Conservation (phyloP, 192 early-diverging fungal species). For the Rhizophagus clarus region DNA sequence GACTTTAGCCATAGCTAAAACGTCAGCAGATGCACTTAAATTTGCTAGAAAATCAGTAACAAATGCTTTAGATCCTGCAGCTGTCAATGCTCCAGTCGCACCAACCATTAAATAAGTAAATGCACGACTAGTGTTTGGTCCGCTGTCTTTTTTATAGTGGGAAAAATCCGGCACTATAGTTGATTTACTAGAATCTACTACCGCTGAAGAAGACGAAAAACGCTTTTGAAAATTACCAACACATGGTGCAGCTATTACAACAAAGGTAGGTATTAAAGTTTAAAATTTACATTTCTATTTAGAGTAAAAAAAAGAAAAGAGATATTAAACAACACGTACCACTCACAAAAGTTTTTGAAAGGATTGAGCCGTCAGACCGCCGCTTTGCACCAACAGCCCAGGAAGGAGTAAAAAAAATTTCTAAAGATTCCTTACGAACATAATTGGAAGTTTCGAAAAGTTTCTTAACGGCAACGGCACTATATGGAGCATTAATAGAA, state of each 20-base stretch:
- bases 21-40: conserved; percentile 97
- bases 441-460: conserved; percentile 45
- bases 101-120: conserved; percentile 96
- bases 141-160: conserved; percentile 71
- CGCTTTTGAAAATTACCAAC: conserved; percentile 26
- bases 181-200: conserved; percentile 58
- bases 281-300: neutral
- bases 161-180: conserved; percentile 74
- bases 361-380: conserved; percentile 38
- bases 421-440: conserved; percentile 41
- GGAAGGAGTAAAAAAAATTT: conserved; percentile 15
- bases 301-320: neutral
- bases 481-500: conserved; percentile 49
- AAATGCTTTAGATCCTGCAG: conserved; percentile 86
- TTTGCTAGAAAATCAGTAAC: conserved; percentile 82
- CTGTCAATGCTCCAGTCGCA: conserved; percentile 78
- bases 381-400: conserved; percentile 34
- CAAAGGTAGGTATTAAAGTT: neutral
- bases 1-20: conserved; percentile 96
- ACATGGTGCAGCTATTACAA: neutral
- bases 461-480: conserved; percentile 44
- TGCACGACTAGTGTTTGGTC: conserved; percentile 66
- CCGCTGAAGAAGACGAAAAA: conserved; percentile 44
- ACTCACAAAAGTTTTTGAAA: conserved; percentile 50
- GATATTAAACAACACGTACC: conserved; percentile 39